These are phyloP conservation scores for Intubia oerlemansii DNA, from an alignment of 2,329 filamentous ascomycete genomes.

Conservation along the genomic window DNA sequence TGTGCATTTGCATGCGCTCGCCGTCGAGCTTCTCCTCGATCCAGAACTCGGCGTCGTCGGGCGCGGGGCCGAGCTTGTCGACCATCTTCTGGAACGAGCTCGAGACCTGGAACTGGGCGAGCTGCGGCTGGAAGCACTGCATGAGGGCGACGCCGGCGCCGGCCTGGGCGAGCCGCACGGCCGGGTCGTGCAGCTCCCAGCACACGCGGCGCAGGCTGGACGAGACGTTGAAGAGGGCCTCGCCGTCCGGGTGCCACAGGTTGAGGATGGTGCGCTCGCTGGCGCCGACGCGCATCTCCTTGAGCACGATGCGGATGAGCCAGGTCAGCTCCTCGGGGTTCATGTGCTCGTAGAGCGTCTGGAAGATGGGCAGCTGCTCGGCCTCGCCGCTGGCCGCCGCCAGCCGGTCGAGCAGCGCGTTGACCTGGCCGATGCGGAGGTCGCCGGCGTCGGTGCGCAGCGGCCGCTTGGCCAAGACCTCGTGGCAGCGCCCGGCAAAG, in stretches of 20 bases:
- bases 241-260: slow-evolving; percentile 60
- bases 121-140: slow-evolving; percentile 90
- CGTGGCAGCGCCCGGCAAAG: slow-evolving; percentile 75
- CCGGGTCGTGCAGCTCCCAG: slow-evolving; percentile 71
- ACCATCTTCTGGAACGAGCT: slow-evolving; percentile 62
- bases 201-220: slow-evolving; percentile 80
- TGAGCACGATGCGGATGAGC: slow-evolving; percentile 82
- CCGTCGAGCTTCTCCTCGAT: slow-evolving; percentile 97
- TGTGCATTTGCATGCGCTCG: slow-evolving; percentile 92
- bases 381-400: slow-evolving; percentile 57
- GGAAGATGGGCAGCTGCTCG: slow-evolving; percentile 64
- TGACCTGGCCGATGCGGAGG: slow-evolving; percentile 79
- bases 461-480: slow-evolving; percentile 66
- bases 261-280: slow-evolving; percentile 79
- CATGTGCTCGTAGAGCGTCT: slow-evolving; percentile 75
- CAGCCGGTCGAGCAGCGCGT: slow-evolving; percentile 61
- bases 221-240: slow-evolving; percentile 68
- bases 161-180: slow-evolving; percentile 50
- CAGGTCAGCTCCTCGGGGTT: slow-evolving; percentile 84
- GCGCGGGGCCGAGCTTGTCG: slow-evolving; percentile 37
- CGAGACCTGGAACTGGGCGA: slow-evolving; percentile 79
- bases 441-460: slow-evolving; percentile 52
- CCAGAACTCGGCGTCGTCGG: slow-evolving; percentile 67
- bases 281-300: slow-evolving; percentile 52
- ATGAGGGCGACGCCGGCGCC: slow-evolving; percentile 60